These are phyloP conservation scores for Hysterium pulicare DNA, from an alignment of 2,329 filamentous ascomycete genomes.

Conservation along the genomic window DNA sequence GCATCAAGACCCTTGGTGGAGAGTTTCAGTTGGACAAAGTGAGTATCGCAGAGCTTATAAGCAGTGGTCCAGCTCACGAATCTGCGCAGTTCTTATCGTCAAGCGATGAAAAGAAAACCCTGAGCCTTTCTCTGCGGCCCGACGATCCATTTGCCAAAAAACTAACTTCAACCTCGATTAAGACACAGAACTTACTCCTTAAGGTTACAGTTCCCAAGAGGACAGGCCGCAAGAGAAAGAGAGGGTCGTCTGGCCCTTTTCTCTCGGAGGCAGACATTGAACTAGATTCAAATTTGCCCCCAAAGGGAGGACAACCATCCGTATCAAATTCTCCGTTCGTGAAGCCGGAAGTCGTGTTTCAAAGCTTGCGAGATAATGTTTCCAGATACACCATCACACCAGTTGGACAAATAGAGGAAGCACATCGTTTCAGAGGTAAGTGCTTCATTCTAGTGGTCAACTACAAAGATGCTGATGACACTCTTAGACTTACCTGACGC, in stretches of 20 bases:
- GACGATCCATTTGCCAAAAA: conserved; percentile 77
- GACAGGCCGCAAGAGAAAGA: conserved; percentile 81
- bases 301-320: background rate
- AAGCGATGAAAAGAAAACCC: conserved; percentile 45
- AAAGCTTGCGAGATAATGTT: conserved; percentile 67
- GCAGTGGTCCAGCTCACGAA: no score
- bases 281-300: conserved; percentile 2
- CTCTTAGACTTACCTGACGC: conserved; percentile 79
- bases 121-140: conserved; percentile 73
- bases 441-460: background rate
- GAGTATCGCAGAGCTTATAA: conserved; percentile 12
- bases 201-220: conserved; percentile 83
- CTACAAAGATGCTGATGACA: no score
- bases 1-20: conserved; percentile 60
- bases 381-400: conserved; percentile 65
- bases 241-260: conserved; percentile 67
- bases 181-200: conserved; percentile 79
- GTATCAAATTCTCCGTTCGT: conserved; percentile 11
- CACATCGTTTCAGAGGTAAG: conserved; percentile 77
- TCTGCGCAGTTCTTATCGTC: conserved; percentile 44
- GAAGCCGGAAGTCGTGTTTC: conserved; percentile 48
- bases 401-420: conserved; percentile 70
- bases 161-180: conserved; percentile 70
- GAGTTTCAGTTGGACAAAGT: conserved; percentile 54
- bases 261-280: conserved; percentile 30